Conservation (phyloP, 441 rosid genomes). For the Gossypium laxum region DNA sequence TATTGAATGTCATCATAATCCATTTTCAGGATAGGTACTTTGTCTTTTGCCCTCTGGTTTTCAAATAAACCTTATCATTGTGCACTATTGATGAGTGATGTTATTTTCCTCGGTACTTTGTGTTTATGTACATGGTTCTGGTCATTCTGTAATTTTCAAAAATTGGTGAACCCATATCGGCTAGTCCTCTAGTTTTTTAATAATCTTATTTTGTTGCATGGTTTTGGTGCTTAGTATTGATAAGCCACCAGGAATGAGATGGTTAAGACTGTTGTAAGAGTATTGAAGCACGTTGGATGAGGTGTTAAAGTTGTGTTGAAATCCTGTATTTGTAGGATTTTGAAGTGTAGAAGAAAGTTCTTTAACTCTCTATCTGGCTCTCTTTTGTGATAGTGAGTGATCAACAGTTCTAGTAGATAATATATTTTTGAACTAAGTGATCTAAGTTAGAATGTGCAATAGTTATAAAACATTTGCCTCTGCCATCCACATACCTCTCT, state of each 20-base stretch:
- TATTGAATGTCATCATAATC: slow-evolving; percentile 59
- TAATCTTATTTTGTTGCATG: not conserved
- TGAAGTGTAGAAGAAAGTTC: not conserved
- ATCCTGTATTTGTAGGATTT: not conserved
- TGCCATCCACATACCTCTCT: not conserved
- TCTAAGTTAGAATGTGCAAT: not conserved
- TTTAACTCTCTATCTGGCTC: not conserved
- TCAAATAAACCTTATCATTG: not conserved
- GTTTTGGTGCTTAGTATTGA: not conserved
- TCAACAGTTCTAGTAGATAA: not conserved
- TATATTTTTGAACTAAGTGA: not conserved
- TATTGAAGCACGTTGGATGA: not conserved
- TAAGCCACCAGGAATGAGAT: not conserved
- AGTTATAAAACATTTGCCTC: not conserved
- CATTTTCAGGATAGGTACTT: slow-evolving; percentile 73
- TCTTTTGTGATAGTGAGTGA: not conserved
- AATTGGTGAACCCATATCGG: not conserved
- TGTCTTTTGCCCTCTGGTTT: not conserved
- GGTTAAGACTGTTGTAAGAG: not conserved
- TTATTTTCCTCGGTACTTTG: not conserved
- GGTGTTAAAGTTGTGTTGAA: not conserved
- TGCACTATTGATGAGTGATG: not conserved
- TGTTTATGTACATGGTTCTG: not conserved
- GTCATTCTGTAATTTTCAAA: not conserved
- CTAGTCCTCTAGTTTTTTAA: not conserved